Evolutionary conservation across 352 stramenopile genomes (phyloP), one percentile per base, ranked within the genome.

Genomic region (Pseudoperonospora humuli): DNA sequence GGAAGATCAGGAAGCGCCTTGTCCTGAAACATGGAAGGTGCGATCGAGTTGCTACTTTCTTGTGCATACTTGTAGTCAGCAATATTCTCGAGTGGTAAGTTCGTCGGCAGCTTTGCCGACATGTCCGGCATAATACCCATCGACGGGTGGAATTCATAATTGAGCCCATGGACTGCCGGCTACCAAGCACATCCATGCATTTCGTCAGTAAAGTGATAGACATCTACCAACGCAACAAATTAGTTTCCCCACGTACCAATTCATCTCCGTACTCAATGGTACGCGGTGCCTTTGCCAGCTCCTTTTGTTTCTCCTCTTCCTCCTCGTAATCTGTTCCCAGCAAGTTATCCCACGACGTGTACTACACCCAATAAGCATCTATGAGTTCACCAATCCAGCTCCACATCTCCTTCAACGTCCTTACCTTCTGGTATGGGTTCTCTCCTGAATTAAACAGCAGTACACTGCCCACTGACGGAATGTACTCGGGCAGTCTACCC

Each of bases 381-480:
- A 32, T 47, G 13, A 41, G 19, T 40, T 7, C 17, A 9, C 6
- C n/a, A 3, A 2, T 15, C 34, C 21, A 13, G 5, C 20, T 41
- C 9, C 11, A 19, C n/a, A 32, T 20, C 7, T 29, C 44, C n/a
- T 33, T 20, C 0, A 24, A 18, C 3, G 11, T 39, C 14, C 15
- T 23, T 40, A 90, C 81, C 65, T 88, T 86, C 49, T 93, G 78
- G 52, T 93, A 93, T 31, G 81, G 81, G 36, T 90, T 93, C 60
- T 93, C 75, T 15, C 75, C 76, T 7, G 81, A 93, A 45, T 93
- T 93, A 54, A 93, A 93, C 13, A 93, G 64, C 57, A 93, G 38
- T 13, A 93, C 72, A 39, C 75, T 87, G 15, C 78, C 81, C 7
- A 93, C 64, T 0, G 81, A 89, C 20, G 77, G 73, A 13, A 93